Evolutionary conservation across 2,329 filamentous ascomycete species (phyloP), one percentile per base, ranked within the genome.

Genomic region (Ceratocystis diversiconidia): DNA sequence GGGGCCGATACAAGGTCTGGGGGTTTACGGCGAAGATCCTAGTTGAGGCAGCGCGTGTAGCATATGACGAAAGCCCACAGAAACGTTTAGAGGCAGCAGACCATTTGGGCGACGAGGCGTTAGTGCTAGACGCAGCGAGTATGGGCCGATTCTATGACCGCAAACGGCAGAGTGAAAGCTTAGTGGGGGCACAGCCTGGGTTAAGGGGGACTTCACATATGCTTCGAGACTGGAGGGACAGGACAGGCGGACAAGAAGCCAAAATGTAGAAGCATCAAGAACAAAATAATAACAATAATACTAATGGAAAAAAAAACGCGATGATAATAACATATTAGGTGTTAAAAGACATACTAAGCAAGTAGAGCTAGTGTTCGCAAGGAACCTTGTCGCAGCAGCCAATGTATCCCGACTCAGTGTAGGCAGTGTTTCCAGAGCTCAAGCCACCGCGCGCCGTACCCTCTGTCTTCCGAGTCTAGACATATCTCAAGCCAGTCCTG

Each of bases 11-110:
- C 75, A 85, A 88, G 70, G 91, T 97, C 3, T 96, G 92, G 82
- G 92, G 92, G 17, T 92, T 97, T 90, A 97, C 92, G 64, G 92
- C 90, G 2, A 80, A 90, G 63, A 92, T 97, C 65, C 74, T 96
- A 65, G 89, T 96, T 4, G 92, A 97, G 75, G 87, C 88, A 3
- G 92, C 92, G 43, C 80, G 89, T 68, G 81, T 95, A 19, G 92
- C 92, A 22, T 97, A 94, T 73, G 87, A 77, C 1, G 82, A 88
- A 75, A 84, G 89, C 72, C 92, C 92, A 3, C 52, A 57, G 22
- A 7, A 25, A 5, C 87, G 90, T 73, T 95, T 96, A 74, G 90
- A 95, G 77, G 80, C 84, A 69, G 84, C 83, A 65, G 70, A 72
- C 2, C 75, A 78, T 64, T 79, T 77, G 70, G 82, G 82, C 4